phyloP scores from a whole-genome alignment of 805 yeast species.

The Metschnikowia orientalis region DNA sequence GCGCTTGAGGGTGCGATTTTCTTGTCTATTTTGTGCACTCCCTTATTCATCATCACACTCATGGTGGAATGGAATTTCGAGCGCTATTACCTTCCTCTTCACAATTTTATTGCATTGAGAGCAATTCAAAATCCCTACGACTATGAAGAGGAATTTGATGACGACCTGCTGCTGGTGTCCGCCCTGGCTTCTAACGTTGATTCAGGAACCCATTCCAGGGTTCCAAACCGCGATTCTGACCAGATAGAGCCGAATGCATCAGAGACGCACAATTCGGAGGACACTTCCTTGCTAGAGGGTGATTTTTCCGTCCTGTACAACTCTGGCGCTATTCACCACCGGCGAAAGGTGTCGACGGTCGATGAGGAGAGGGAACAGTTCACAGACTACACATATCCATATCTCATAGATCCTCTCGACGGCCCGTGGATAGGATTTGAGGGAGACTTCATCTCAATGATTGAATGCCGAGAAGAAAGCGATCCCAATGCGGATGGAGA shows the following conservation, averaged over 20 bases:
- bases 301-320: conserved; percentile 14
- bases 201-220: conserved; percentile 1
- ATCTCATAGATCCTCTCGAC: conserved; percentile 41
- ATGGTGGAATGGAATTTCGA: conserved; percentile 49
- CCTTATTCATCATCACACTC: conserved; percentile 45
- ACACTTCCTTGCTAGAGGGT: conserved; percentile 14
- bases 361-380: conserved; percentile 54
- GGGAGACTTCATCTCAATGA: conserved; percentile 45
- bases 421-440: conserved; percentile 59
- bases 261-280: conserved; percentile 1
- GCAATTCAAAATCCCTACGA: conserved; percentile 46
- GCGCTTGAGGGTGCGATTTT: conserved; percentile 56
- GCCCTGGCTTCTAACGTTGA: conserved; percentile 1
- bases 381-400: conserved; percentile 49
- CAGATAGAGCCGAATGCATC: not conserved
- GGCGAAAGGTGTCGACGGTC: conserved; percentile 45
- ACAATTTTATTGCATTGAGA: conserved; percentile 53
- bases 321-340: conserved; percentile 10
- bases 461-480: conserved; percentile 28
- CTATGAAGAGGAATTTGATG: conserved; percentile 40
- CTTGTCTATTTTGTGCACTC: conserved; percentile 45
- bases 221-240: not conserved
- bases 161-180: conserved; percentile 24
- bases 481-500: not conserved
- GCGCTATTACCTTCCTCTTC: conserved; percentile 49